These are phyloP conservation scores for Russula lepida DNA, from an alignment of 768 basidiomycete species.

Conservation along the genomic window DNA sequence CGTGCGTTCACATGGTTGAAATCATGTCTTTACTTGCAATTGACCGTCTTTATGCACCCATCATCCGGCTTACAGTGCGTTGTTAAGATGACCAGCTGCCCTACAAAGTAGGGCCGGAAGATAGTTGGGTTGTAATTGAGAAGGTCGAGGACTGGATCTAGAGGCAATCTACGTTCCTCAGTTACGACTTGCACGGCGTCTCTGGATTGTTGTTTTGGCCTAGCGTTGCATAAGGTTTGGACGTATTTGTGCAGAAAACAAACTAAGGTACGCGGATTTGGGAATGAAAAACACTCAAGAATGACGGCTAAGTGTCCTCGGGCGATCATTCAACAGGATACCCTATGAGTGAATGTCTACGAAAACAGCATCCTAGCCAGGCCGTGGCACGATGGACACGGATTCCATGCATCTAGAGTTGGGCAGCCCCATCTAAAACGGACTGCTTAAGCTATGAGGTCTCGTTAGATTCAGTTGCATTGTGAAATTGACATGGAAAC, in stretches of 20 bases:
- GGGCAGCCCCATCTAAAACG: conserved; percentile 32
- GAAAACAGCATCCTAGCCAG: not conserved
- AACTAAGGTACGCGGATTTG: not conserved
- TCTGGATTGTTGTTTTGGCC: too few relatives aligned
- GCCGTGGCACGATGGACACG: not conserved
- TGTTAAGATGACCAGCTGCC: not conserved
- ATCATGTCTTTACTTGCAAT: not conserved
- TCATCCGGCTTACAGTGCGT: too few relatives aligned
- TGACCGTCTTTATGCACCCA: not conserved
- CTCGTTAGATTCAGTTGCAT: not conserved
- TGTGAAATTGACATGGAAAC: conserved; percentile 24
- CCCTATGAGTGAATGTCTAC: not conserved
- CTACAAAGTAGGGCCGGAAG: not conserved
- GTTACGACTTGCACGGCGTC: not conserved
- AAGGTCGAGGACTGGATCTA: not conserved
- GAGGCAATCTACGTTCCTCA: too few relatives aligned
- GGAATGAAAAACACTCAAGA: too few relatives aligned
- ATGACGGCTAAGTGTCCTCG: too few relatives aligned
- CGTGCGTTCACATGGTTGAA: too few relatives aligned
- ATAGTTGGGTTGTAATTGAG: too few relatives aligned
- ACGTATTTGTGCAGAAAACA: not conserved
- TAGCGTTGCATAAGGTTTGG: not conserved
- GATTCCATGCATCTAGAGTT: not conserved
- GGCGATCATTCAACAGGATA: not conserved
- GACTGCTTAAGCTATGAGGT: conserved; percentile 41